phyloP scores from a whole-genome alignment of 2,329 filamentous ascomycete species.

The Hortaea werneckii region DNA sequence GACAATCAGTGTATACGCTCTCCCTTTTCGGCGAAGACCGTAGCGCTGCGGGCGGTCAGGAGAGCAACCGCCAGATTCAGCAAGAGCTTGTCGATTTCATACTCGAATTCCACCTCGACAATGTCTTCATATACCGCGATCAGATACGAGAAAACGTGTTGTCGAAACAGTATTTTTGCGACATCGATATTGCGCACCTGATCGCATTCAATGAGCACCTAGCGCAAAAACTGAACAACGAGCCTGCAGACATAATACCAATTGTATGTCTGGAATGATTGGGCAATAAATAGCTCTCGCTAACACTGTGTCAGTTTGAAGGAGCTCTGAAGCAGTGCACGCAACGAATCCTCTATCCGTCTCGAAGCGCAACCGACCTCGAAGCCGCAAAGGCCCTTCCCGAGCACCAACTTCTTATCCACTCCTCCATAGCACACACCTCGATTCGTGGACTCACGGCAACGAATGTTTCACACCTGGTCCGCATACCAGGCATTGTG shows the following conservation, averaged over 20 bases:
- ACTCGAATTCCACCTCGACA: slow-evolving; percentile 86
- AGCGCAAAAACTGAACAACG: slow-evolving; percentile 76
- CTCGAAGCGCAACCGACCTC: slow-evolving; percentile 54
- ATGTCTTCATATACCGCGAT: slow-evolving; percentile 91
- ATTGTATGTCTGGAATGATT: slow-evolving; percentile 56
- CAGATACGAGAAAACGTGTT: slow-evolving; percentile 92
- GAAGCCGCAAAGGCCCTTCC: slow-evolving; percentile 39
- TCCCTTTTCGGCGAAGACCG: slow-evolving; percentile 55
- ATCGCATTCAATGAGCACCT: slow-evolving; percentile 96
- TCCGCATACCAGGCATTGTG: slow-evolving; percentile 92
- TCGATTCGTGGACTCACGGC: slow-evolving; percentile 92
- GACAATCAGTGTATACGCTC: slow-evolving; percentile 74
- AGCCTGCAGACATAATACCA: slow-evolving; percentile 86
- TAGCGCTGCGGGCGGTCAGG: slow-evolving; percentile 17
- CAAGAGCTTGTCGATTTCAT: slow-evolving; percentile 80
- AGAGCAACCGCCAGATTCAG: slow-evolving; percentile 50
- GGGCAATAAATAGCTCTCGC: no score
- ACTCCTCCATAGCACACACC: slow-evolving; percentile 81
- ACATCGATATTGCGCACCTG: slow-evolving; percentile 88
- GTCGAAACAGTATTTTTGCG: slow-evolving; percentile 88
- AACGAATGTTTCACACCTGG: slow-evolving; percentile 84
- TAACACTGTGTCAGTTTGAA: slow-evolving; percentile 59
- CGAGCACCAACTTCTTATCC: slow-evolving; percentile 86
- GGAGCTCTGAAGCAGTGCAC: slow-evolving; percentile 81
- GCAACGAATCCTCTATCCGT: slow-evolving; percentile 83